Percentiles rank a stretch among this genome's conserved stretches.
These are phyloP conservation scores for Microbotryum violaceum DNA, from an alignment of 1,284 basidiomycete species.

Conservation along the genomic window DNA sequence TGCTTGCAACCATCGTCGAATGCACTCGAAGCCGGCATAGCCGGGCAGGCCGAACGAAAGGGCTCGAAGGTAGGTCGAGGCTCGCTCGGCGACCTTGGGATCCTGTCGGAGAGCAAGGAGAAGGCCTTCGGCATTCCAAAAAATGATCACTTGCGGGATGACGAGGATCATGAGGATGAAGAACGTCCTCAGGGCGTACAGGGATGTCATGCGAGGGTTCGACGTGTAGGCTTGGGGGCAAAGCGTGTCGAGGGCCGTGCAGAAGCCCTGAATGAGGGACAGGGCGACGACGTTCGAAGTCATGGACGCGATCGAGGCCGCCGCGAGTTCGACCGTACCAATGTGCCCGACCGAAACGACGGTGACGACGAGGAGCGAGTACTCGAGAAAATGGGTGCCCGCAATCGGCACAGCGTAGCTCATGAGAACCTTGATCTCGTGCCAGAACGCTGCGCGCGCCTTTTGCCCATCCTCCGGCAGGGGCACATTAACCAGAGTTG, in stretches of 20 bases:
- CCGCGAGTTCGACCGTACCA: conserved; percentile 35
- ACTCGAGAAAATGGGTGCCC: conserved; percentile 28
- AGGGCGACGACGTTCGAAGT: conserved; percentile 33
- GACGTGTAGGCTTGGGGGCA: conserved; percentile 35
- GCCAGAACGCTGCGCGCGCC: conserved; percentile 5
- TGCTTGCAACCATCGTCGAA: conserved; percentile 76
- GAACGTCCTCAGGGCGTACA: conserved; percentile 33
- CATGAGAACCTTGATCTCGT: conserved; percentile 9
- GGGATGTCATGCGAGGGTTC: conserved; percentile 24
- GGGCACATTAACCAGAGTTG: conserved; percentile 2
- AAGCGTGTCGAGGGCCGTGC: conserved; percentile 35
- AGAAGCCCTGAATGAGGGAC: conserved; percentile 28
- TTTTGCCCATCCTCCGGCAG: conserved; percentile 8
- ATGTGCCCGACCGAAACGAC: conserved; percentile 34
- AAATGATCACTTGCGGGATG: conserved; percentile 31
- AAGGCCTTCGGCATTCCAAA: conserved; percentile 43
- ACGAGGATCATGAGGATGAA: conserved; percentile 25
- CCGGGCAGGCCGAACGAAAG: conserved; percentile 78
- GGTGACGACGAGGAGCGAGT: conserved; percentile 28
- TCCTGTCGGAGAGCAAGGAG: conserved; percentile 76
- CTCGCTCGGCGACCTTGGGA: conserved; percentile 69
- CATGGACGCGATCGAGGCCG: conserved; percentile 31
- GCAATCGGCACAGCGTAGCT: conserved; percentile 24
- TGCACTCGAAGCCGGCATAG: conserved; percentile 51
- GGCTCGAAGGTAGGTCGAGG: conserved; percentile 56